Conservation (phyloP, 2,329 filamentous ascomycete species). For the Capronia americana region DNA sequence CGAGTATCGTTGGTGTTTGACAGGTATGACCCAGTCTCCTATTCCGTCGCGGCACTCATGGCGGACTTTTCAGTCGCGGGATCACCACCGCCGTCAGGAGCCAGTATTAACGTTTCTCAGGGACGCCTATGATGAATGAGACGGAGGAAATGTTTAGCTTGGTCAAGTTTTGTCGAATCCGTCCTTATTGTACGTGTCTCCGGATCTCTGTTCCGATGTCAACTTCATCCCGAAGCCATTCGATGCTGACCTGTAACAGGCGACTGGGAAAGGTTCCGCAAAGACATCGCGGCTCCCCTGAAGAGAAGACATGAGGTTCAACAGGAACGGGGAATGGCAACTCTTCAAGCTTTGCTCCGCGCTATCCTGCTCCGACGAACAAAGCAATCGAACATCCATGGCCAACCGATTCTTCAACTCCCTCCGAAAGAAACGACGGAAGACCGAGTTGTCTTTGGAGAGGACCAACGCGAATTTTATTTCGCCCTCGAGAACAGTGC, state of each 20-base stretch:
- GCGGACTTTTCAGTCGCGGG: not conserved
- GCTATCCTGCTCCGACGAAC: conserved; percentile 82
- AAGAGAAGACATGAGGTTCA: conserved; percentile 49
- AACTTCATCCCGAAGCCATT: not conserved
- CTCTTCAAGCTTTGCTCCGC: conserved; percentile 76
- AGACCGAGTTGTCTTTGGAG: conserved; percentile 68
- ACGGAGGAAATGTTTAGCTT: conserved; percentile 79
- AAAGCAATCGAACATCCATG: conserved; percentile 79
- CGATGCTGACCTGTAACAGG: not conserved
- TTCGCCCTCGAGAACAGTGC: conserved; percentile 69
- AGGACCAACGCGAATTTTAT: conserved; percentile 72
- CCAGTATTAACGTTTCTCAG: not conserved
- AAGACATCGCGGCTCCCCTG: conserved; percentile 59
- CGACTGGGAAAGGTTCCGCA: conserved; percentile 66
- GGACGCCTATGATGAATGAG: conserved; percentile 88
- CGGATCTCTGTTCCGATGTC: not conserved
- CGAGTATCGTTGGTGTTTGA: conserved; percentile 74
- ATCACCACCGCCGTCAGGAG: not conserved
- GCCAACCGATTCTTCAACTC: conserved; percentile 74
- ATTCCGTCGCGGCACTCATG: not conserved
- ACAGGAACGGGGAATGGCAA: conserved; percentile 66
- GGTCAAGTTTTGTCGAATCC: conserved; percentile 76
- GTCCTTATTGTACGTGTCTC: conserved; percentile 65
- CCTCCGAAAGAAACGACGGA: conserved; percentile 69
- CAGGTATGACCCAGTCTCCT: conserved; percentile 49